Conservation (phyloP, 257 asterid genomes). For the Jaltomata sinuosa region DNA sequence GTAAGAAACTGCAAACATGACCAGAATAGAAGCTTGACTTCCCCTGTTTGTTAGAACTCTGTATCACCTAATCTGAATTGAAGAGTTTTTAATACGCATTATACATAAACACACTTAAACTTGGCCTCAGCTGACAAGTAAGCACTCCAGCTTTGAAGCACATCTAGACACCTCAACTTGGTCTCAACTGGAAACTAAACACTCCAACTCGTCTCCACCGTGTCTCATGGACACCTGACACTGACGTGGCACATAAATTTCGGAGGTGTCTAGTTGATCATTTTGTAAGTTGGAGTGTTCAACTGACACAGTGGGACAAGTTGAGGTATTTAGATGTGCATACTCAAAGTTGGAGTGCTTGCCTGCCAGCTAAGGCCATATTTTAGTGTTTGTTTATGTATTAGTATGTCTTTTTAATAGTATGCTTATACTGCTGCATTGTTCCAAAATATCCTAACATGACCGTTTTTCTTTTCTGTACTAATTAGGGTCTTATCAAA, state of each 20-base stretch:
- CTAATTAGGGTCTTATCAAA: slow-evolving; percentile 46
- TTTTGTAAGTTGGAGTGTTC: neutral
- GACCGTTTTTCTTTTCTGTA: neutral
- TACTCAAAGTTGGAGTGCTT: neutral
- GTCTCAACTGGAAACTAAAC: neutral
- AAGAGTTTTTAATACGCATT: neutral
- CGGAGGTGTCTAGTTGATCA: neutral
- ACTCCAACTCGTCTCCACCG: neutral
- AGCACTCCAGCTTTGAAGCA: neutral
- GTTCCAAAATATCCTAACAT: neutral
- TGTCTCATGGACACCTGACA: neutral
- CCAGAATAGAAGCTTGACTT: neutral
- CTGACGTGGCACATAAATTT: neutral
- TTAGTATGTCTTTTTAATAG: neutral
- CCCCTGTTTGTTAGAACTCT: neutral
- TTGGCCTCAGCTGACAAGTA: neutral
- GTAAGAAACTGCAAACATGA: no score
- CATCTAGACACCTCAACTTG: neutral
- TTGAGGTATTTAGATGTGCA: neutral
- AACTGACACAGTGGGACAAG: neutral
- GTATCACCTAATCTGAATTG: neutral
- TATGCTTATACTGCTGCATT: neutral
- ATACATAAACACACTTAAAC: neutral
- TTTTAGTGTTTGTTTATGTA: neutral
- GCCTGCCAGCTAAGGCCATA: neutral